Evolutionary conservation across 371 early-diverging fungal genomes (phyloP), one percentile per base, ranked within the genome.

Genomic region (Capillidium heterosporum): DNA sequence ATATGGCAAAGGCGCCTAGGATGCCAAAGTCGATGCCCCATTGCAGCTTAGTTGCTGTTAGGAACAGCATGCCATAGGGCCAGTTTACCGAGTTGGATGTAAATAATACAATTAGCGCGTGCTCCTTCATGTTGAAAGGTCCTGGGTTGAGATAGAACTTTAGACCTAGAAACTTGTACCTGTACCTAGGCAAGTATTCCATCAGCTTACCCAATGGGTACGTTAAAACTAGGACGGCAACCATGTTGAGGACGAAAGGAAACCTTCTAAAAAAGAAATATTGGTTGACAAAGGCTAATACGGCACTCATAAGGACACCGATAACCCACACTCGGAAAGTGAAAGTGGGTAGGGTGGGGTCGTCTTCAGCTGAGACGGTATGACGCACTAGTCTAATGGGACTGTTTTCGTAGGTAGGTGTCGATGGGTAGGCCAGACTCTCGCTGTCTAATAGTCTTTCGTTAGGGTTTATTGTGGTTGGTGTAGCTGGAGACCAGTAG

Each of bases 81-180:
- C 81, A 78, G 19, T 76, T 74, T n/a, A 80, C 80, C 23, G 52
- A 11, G 61, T 60, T 17, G 81, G 71, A 10, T 84, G 65, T 11
- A 75, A 80, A 59, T 84, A 81, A 57, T 13, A 61, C 61, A 17
- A 84, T 72, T 13, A 85, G 66, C 8, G 75, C 81, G 59, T 85
- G 85, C 68, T 87, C 87, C 67, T 87, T 87, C 59, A 81, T 74
- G 64, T 74, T 76, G 67, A 87, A 87, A 1, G 80, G 80, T 0
- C 85, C 85, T 0, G 87, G 84, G 58, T 87, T 87, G 48, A 81
- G 66, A 32, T 59, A 49, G 46, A 66, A 62, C 0, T 63, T 60
- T 21, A 32, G 28, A 72, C 54, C 81, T 72, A 55, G 72, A 70
- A 43, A 72, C 69, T 41, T 81, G 68, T 23, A 79, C 74, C 60